Conservation (phyloP, 2,329 filamentous ascomycete species). For the Leptographium galeiforme region DNA sequence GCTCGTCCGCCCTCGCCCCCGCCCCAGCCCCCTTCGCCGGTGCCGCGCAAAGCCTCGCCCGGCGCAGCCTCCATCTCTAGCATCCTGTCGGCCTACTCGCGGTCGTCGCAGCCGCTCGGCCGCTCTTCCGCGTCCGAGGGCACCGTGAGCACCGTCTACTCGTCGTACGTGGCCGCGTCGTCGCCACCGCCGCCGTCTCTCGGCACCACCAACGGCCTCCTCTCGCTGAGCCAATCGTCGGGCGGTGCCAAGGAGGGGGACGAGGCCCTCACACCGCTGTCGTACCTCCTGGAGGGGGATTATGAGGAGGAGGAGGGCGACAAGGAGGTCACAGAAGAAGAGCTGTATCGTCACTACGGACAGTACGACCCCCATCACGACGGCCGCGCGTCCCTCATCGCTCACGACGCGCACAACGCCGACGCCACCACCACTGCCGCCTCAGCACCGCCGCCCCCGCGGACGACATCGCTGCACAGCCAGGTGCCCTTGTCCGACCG, state of each 20-base stretch:
- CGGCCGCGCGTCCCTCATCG: neutral
- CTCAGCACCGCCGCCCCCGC: slow-evolving; percentile 3
- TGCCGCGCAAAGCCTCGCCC: slow-evolving; percentile 12
- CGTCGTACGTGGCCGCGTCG: slow-evolving; percentile 18
- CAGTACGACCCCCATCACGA: neutral
- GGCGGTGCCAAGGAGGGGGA: neutral
- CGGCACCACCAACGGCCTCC: neutral
- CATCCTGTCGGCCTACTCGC: slow-evolving; percentile 41
- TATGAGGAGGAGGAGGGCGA: slow-evolving; percentile 3
- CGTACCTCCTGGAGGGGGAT: slow-evolving; percentile 7
- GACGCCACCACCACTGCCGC: neutral
- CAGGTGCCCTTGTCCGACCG: neutral
- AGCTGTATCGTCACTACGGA: neutral
- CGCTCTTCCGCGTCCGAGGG: slow-evolving; percentile 22
- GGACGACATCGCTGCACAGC: slow-evolving; percentile 5
- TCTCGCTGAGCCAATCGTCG: neutral
- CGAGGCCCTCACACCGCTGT: slow-evolving; percentile 6
- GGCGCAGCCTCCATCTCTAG: slow-evolving; percentile 32
- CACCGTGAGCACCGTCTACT: slow-evolving; percentile 22
- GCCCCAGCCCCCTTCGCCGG: neutral
- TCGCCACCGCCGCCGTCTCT: slow-evolving; percentile 7
- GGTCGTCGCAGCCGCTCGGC: slow-evolving; percentile 1
- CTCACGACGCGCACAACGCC: neutral
- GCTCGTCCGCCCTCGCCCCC: neutral
- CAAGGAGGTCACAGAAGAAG: neutral